Conservation (phyloP, 202 grass and related monocot species). For the Bolboschoenoplectus hybrid region DNA sequence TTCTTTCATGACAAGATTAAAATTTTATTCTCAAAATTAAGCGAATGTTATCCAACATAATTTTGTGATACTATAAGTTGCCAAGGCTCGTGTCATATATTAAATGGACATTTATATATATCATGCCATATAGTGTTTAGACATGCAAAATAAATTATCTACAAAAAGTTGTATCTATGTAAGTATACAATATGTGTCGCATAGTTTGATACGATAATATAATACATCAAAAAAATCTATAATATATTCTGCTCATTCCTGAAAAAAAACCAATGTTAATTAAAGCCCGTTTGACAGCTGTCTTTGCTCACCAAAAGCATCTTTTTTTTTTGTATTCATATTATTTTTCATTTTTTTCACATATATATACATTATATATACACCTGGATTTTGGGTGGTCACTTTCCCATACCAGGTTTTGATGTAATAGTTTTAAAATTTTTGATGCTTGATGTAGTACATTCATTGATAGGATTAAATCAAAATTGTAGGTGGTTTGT, state of each 20-base stretch:
- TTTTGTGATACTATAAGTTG: too few species aligned
- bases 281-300: background rate
- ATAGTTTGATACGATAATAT: background rate
- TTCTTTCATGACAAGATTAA: too few species aligned
- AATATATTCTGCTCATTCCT: too few species aligned
- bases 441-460: constrained; percentile 1
- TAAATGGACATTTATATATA: too few species aligned
- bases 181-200: background rate
- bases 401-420: background rate
- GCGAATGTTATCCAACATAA: too few species aligned
- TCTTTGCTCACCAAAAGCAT: background rate
- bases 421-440: background rate
- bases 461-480: background rate
- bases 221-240: background rate
- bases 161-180: too few species aligned
- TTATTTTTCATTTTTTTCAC: background rate
- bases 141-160: too few species aligned
- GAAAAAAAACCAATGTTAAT: too few species aligned
- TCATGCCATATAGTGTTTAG: too few species aligned
- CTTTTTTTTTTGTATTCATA: background rate
- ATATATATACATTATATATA: background rate
- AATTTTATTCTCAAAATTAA: too few species aligned
- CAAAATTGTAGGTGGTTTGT: constrained; percentile 3
- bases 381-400: background rate
- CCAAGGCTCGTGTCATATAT: too few species aligned